Percentiles rank a stretch among this genome's conserved stretches.
Conservation (phyloP, 306 rosid species). For the Castanospermum australe region DNA sequence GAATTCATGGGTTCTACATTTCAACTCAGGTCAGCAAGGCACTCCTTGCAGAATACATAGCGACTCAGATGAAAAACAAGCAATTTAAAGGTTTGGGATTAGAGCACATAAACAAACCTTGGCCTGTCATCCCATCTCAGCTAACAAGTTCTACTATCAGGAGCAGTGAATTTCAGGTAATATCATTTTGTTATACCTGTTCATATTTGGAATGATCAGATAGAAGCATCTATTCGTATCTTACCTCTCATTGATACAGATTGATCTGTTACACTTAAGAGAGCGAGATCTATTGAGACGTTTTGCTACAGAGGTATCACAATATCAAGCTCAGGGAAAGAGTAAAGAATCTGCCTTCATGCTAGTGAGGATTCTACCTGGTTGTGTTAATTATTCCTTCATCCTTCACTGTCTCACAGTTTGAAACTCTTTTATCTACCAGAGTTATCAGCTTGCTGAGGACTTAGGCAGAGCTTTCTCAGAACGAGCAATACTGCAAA, state of each 20-base stretch:
- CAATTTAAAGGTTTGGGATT: conserved; percentile 80
- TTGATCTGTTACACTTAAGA: conserved; percentile 76
- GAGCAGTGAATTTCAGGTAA: conserved; percentile 80
- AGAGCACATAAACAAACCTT: conserved; percentile 82
- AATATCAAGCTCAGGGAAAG: conserved; percentile 64
- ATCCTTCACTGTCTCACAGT: conserved; percentile 7
- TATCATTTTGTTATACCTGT: conserved; percentile 13
- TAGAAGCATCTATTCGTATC: conserved; percentile 22
- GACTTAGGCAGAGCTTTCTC: conserved; percentile 94
- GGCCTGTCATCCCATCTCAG: conserved; percentile 66
- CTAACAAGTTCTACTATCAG: conserved; percentile 57
- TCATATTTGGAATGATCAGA: neutral
- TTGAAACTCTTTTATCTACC: conserved; percentile 27
- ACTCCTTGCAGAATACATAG: conserved; percentile 63
- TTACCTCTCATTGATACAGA: conserved; percentile 47
- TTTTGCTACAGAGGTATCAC: conserved; percentile 72
- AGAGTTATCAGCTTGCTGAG: conserved; percentile 87
- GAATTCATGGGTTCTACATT: conserved; percentile 26
- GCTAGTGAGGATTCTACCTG: conserved; percentile 48
- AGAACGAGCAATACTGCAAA: conserved; percentile 61
- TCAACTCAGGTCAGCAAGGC: conserved; percentile 87
- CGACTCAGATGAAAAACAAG: conserved; percentile 57
- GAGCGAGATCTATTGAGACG: conserved; percentile 77
- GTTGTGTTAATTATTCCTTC: neutral
- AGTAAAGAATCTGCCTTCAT: conserved; percentile 70